Evolutionary conservation across 2,329 filamentous ascomycete genomes (phyloP).

Genomic region (Aureobasidium melanogenum): DNA sequence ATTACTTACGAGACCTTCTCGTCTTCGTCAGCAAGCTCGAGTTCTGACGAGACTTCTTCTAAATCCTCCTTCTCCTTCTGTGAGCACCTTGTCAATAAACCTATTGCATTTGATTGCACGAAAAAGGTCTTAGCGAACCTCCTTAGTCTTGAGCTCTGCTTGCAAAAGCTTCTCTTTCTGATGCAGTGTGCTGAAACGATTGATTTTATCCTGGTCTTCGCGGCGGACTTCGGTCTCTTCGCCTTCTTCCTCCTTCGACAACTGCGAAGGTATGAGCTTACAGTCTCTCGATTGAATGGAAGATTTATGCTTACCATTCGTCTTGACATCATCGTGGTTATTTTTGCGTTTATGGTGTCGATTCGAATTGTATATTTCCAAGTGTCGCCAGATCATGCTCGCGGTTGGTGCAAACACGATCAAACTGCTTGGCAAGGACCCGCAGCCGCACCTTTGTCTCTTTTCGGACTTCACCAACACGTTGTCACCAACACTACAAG

Average conservation of each 20-base stretch:
- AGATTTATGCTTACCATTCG: constrained; percentile 32
- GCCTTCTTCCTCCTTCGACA: constrained; percentile 86
- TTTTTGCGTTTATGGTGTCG: not conserved
- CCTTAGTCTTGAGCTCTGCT: constrained; percentile 71
- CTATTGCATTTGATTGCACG: too few relatives aligned
- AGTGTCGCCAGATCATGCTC: not conserved
- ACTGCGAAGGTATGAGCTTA: constrained; percentile 42
- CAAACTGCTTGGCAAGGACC: constrained; percentile 1
- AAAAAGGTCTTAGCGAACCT: constrained; percentile 40
- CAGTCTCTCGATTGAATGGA: not conserved
- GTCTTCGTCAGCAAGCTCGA: constrained; percentile 93
- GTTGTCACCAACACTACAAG: not conserved
- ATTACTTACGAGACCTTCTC: constrained; percentile 73
- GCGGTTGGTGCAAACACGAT: constrained; percentile 5
- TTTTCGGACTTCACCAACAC: not conserved
- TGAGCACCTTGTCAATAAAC: not conserved
- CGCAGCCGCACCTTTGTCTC: not conserved
- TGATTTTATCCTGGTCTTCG: constrained; percentile 98
- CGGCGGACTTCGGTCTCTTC: constrained; percentile 90
- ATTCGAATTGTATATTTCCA: not conserved
- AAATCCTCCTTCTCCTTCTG: constrained; percentile 98
- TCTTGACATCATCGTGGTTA: constrained; percentile 19
- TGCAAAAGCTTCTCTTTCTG: constrained; percentile 72
- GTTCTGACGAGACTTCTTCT: constrained; percentile 81
- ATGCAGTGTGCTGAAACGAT: constrained; percentile 90